phyloP scores from a whole-genome alignment of 306 rosid genomes.

The Arachis hypogaea region DNA sequence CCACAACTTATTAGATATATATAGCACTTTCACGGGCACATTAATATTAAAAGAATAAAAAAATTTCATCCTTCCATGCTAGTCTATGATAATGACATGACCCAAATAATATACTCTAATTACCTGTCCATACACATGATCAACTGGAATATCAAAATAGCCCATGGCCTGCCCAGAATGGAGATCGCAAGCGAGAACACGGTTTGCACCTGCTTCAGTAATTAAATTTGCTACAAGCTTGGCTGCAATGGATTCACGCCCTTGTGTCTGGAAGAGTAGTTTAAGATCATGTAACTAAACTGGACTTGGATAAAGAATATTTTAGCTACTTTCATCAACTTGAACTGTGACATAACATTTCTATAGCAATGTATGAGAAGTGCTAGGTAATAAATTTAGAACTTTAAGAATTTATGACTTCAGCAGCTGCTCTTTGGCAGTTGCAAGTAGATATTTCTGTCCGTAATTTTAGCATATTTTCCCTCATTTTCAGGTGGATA shows the following conservation, averaged over 20 bases:
- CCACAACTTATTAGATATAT: neutral
- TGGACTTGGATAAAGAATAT: constrained; percentile 13
- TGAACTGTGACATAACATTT: constrained; percentile 1
- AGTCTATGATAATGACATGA: constrained; percentile 23
- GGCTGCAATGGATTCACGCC: constrained; percentile 99
- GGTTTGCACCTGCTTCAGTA: constrained; percentile 99
- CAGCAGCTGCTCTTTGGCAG: neutral
- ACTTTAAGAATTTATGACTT: constrained; percentile 19
- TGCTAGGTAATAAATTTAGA: neutral
- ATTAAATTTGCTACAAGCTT: constrained; percentile 98
- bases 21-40: neutral
- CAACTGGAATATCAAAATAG: constrained; percentile 97
- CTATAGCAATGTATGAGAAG: constrained; percentile 26
- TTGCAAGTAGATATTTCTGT: constrained; percentile 19
- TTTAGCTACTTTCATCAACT: constrained; percentile 20
- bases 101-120: neutral
- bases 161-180: constrained; percentile 99
- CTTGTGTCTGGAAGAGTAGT: constrained; percentile 75
- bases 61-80: constrained; percentile 7
- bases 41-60: constrained; percentile 18
- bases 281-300: constrained; percentile 25
- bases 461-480: neutral
- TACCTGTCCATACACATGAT: constrained; percentile 99
- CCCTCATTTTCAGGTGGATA: neutral
- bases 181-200: constrained; percentile 99